Conservation (phyloP, 1,139 yeast species). For the Blastobotrys arbuscula region DNA sequence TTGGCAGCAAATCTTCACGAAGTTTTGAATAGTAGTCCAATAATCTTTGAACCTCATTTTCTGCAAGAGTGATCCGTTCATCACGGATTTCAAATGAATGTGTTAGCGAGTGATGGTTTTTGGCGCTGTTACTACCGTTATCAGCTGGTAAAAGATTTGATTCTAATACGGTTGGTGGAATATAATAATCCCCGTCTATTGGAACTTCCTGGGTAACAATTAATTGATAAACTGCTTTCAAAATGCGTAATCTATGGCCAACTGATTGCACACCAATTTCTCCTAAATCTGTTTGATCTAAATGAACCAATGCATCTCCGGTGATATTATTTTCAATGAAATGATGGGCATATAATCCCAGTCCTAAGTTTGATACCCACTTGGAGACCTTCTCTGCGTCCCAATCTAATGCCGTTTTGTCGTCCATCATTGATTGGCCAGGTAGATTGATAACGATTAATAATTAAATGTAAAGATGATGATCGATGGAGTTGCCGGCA, state of each 20-base stretch:
- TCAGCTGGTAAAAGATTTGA: background rate
- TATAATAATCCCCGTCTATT: conserved; percentile 30
- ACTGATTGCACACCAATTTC: conserved; percentile 38
- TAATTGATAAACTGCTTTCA: conserved; percentile 34
- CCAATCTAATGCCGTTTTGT: conserved; percentile 22
- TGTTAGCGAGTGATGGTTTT: conserved; percentile 11
- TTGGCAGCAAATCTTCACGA: conserved; percentile 39
- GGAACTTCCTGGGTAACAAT: conserved; percentile 28
- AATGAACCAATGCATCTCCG: conserved; percentile 38
- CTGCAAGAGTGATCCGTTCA: conserved; percentile 34
- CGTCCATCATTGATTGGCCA: too few species aligned
- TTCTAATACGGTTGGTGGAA: conserved; percentile 28
- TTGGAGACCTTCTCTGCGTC: conserved; percentile 26
- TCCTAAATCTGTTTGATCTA: conserved; percentile 36
- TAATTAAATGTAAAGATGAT: too few species aligned
- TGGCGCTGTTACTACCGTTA: background rate
- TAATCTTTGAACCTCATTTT: conserved; percentile 33
- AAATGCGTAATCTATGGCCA: conserved; percentile 39
- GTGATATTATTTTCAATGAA: conserved; percentile 35
- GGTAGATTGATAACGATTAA: too few species aligned
- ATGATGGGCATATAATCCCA: conserved; percentile 25
- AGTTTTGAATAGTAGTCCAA: conserved; percentile 32
- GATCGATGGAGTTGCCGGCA: too few species aligned
- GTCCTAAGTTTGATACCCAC: conserved; percentile 28
- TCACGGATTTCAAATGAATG: conserved; percentile 32